Conservation (phyloP, 768 basidiomycete species). For the Paxillus involutus region DNA sequence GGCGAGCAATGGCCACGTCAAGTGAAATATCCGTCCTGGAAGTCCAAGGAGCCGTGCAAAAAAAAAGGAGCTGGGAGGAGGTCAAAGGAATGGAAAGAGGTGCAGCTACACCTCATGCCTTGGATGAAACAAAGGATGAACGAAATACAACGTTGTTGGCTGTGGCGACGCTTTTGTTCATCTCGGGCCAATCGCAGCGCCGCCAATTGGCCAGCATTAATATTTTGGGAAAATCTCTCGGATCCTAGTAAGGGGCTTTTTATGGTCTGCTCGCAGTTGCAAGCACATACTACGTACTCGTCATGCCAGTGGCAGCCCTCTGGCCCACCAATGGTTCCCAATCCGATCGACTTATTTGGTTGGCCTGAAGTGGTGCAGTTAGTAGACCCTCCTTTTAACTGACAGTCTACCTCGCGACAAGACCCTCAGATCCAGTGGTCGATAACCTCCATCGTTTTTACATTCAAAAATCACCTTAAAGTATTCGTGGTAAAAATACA, state of each 20-base stretch:
- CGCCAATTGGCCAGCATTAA: too few species aligned
- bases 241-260: too few species aligned
- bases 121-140: slow-evolving; percentile 1
- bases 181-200: too few species aligned
- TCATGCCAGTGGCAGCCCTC: too few species aligned
- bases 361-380: too few species aligned
- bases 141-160: slow-evolving; percentile 14
- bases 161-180: neutral
- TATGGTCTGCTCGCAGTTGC: too few species aligned
- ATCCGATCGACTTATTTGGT: too few species aligned
- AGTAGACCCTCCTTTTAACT: too few species aligned
- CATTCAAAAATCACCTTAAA: neutral
- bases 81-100: slow-evolving; percentile 1
- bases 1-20: neutral
- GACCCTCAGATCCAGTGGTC: neutral
- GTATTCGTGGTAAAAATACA: slow-evolving; percentile 8
- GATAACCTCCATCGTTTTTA: neutral
- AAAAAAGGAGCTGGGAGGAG: neutral
- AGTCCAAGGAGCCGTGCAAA: neutral
- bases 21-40: neutral
- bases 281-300: too few species aligned
- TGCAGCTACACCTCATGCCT: slow-evolving; percentile 20
- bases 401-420: too few species aligned
- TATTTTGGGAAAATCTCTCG: too few species aligned
- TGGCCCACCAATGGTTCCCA: too few species aligned